A percentile compares a stretch with the other conserved stretches of the same genome.
phyloP scores from a whole-genome alignment of 345 rosid genomes.

The Aethionema arabicum region DNA sequence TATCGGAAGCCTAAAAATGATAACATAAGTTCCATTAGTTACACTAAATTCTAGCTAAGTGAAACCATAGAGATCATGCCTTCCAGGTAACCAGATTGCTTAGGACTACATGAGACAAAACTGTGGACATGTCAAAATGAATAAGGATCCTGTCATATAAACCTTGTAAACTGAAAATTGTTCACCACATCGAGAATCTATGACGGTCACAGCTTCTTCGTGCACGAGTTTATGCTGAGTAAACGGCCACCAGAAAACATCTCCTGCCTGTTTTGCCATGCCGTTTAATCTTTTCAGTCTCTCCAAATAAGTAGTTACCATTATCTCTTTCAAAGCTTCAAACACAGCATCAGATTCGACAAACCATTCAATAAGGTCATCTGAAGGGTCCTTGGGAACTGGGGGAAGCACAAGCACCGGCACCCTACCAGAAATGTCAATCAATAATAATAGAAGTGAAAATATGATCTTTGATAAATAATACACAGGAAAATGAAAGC shows the following conservation, averaged over 20 bases:
- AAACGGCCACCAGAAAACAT: constrained; percentile 96
- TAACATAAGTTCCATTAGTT: constrained; percentile 13
- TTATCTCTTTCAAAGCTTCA: constrained; percentile 52
- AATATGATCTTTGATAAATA: not conserved
- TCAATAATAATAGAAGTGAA: constrained; percentile 24
- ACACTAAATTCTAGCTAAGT: constrained; percentile 1
- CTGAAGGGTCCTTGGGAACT: constrained; percentile 70
- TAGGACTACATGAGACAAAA: constrained; percentile 1
- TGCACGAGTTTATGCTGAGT: constrained; percentile 87
- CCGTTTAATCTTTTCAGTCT: constrained; percentile 57
- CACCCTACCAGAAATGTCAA: constrained; percentile 47
- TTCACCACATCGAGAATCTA: constrained; percentile 96
- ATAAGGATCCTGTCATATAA: constrained; percentile 20
- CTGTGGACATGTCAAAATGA: constrained; percentile 11
- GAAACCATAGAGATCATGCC: constrained; percentile 7
- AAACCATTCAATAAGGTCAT: constrained; percentile 89
- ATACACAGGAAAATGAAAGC: not conserved
- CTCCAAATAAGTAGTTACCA: constrained; percentile 58
- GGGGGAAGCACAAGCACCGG: constrained; percentile 86
- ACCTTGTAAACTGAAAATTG: constrained; percentile 86
- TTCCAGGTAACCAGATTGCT: constrained; percentile 5
- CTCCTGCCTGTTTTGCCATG: constrained; percentile 71
- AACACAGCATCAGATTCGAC: constrained; percentile 54
- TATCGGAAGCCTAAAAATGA: constrained; percentile 43
- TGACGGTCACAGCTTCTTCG: constrained; percentile 64